phyloP scores from a whole-genome alignment of 2,329 filamentous ascomycete genomes.

The Neurospora crassa region DNA sequence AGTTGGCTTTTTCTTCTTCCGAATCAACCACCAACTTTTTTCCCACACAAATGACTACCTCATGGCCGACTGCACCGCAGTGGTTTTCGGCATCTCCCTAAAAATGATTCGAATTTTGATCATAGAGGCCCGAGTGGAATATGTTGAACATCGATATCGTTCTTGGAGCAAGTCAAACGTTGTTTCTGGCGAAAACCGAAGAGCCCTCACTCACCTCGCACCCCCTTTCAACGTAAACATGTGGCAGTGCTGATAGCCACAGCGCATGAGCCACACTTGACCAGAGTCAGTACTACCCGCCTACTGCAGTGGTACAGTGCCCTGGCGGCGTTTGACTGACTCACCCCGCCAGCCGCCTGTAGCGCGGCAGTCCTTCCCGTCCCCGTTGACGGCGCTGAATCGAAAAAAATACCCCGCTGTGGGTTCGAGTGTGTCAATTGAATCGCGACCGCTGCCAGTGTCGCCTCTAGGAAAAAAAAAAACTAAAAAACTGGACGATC shows the following conservation, averaged over 20 bases:
- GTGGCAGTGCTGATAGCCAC: background rate
- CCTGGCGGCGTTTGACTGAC: background rate
- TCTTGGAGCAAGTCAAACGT: background rate
- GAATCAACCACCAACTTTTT: too few relatives aligned
- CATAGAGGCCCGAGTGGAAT: too few relatives aligned
- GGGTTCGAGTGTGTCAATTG: constrained; percentile 11
- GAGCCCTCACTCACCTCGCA: background rate
- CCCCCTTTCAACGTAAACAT: background rate
- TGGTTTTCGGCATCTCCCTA: background rate
- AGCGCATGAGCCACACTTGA: background rate
- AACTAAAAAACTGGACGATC: constrained; percentile 5
- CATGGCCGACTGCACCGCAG: too few relatives aligned
- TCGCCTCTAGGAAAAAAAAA: constrained; percentile 3
- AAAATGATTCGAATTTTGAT: background rate
- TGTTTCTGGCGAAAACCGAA: background rate
- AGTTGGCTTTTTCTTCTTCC: too few relatives aligned
- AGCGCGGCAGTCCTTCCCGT: background rate
- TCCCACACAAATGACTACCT: too few relatives aligned
- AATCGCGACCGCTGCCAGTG: constrained; percentile 2
- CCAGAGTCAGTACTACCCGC: background rate
- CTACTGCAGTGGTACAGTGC: background rate
- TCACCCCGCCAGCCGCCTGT: background rate
- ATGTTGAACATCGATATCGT: background rate
- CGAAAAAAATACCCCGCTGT: constrained; percentile 18
- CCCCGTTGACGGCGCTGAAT: background rate